Evolutionary conservation across 75 land plant genomes (phyloP).

Genomic region (Cupressus sempervirens): DNA sequence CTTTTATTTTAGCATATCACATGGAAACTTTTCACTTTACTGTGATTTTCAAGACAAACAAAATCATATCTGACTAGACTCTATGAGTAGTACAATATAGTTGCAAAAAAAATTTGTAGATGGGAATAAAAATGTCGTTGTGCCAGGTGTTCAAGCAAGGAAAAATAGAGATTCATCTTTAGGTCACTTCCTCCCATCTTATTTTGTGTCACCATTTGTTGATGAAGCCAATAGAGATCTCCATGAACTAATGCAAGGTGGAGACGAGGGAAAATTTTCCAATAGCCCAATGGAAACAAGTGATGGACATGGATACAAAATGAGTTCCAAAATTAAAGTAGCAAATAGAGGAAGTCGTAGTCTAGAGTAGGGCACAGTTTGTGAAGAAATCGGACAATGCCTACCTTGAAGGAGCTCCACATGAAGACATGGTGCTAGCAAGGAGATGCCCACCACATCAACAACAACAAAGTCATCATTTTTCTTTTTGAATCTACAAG

Average conservation of each 20-base stretch:
- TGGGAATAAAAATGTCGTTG: slow-evolving; percentile 6
- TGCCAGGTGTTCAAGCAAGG: not conserved
- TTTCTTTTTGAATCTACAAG: no score
- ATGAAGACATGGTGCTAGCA: no score
- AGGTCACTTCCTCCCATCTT: slow-evolving; percentile 8
- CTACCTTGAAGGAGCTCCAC: no score
- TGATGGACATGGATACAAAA: not conserved
- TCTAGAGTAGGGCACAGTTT: no score
- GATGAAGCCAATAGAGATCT: slow-evolving; percentile 12
- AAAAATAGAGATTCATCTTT: slow-evolving; percentile 1
- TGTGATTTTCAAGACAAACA: slow-evolving; percentile 11
- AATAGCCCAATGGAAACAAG: not conserved
- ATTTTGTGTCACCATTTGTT: slow-evolving; percentile 9
- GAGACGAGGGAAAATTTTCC: not conserved
- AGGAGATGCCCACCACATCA: no score
- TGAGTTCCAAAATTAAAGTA: no score
- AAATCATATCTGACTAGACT: not conserved
- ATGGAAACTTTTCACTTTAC: slow-evolving; percentile 18
- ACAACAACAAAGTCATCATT: no score
- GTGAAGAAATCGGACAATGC: no score
- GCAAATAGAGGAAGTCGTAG: no score
- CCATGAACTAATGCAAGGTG: not conserved
- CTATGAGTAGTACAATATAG: not conserved
- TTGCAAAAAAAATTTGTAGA: slow-evolving; percentile 7
- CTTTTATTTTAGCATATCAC: slow-evolving; percentile 12